These are phyloP conservation scores for Knoxdaviesia proteae DNA, from an alignment of 2,329 filamentous ascomycete species.

Conservation along the genomic window DNA sequence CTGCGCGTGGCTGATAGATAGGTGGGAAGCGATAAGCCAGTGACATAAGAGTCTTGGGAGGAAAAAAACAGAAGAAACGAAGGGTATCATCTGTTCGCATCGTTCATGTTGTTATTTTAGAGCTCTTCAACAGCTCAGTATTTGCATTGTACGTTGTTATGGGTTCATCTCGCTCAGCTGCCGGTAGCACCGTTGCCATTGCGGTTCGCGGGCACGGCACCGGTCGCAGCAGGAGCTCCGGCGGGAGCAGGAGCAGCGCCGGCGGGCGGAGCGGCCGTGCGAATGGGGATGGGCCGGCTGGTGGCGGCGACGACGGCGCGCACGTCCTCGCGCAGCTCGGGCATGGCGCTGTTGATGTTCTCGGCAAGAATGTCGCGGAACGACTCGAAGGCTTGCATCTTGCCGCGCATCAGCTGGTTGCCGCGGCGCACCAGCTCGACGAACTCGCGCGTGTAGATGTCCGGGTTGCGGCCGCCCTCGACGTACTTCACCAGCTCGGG, in stretches of 20 bases:
- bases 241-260: too few species aligned
- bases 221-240: too few species aligned
- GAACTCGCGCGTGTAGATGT: conserved; percentile 56
- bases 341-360: conserved; percentile 35
- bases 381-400: conserved; percentile 35
- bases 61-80: too few species aligned
- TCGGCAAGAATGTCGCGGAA: conserved; percentile 43
- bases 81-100: too few species aligned
- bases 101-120: background rate
- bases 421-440: conserved; percentile 44
- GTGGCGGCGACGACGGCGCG: conserved; percentile 27
- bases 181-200: too few species aligned
- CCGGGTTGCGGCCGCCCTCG: conserved; percentile 49
- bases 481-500: conserved; percentile 47
- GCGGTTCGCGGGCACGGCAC: too few species aligned
- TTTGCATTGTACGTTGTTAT: background rate
- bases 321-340: conserved; percentile 35
- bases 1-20: too few species aligned
- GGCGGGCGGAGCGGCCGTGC: too few species aligned
- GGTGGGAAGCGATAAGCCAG: too few species aligned
- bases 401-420: conserved; percentile 47
- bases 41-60: too few species aligned
- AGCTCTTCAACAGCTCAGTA: background rate
- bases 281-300: conserved; percentile 2
- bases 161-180: too few species aligned